These are phyloP conservation scores for Hydnomerulius pinastri DNA, from an alignment of 768 basidiomycete species.

Conservation along the genomic window DNA sequence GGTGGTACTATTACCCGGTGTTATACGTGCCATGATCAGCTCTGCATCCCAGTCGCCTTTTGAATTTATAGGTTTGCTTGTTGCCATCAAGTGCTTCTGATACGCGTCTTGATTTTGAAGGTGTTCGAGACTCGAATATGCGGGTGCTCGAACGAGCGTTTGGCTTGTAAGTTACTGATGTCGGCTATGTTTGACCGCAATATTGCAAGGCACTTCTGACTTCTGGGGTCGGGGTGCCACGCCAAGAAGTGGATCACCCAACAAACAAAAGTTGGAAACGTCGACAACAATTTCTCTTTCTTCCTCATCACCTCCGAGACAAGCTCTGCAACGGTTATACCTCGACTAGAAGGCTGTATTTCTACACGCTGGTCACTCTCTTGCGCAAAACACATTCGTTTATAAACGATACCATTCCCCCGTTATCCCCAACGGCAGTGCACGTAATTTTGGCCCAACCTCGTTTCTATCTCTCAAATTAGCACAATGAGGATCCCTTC, in stretches of 20 bases:
- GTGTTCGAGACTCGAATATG: too few species aligned
- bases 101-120: too few species aligned
- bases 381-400: conserved; percentile 25
- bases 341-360: conserved; percentile 13
- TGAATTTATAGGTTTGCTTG: background rate
- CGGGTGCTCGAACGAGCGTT: too few species aligned
- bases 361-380: conserved; percentile 16
- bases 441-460: background rate
- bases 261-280: background rate
- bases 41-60: background rate
- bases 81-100: background rate
- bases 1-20: conserved; percentile 11
- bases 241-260: too few species aligned
- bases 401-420: conserved; percentile 4
- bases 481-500: conserved; percentile 21
- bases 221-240: conserved; percentile 11
- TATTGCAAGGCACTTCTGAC: background rate
- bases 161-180: too few species aligned
- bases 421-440: conserved; percentile 3
- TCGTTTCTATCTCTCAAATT: background rate
- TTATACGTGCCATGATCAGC: conserved; percentile 19
- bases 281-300: background rate
- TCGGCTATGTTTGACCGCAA: too few species aligned
- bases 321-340: background rate
- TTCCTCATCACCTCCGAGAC: background rate